These are phyloP conservation scores for Entophlyctis luteolus DNA, from an alignment of 192 early-diverging fungal species.

Conservation along the genomic window DNA sequence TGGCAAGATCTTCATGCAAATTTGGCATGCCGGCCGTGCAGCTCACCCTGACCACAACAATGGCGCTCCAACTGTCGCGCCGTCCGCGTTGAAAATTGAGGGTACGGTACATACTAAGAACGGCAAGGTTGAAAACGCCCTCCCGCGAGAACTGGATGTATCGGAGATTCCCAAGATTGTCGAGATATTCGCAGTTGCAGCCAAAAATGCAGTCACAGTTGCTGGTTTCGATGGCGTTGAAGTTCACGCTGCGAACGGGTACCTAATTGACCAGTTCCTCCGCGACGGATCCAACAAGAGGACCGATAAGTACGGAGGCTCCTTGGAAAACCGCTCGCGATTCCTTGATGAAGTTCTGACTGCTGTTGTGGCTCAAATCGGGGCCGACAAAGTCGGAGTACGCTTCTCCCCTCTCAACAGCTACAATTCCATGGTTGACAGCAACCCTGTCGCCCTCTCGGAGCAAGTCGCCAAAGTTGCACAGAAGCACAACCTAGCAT, in stretches of 20 bases:
- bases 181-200: slow-evolving; percentile 43
- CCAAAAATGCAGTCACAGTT: background rate
- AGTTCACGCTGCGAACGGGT: slow-evolving; percentile 69
- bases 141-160: slow-evolving; percentile 56
- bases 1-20: slow-evolving; percentile 53
- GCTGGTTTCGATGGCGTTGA: slow-evolving; percentile 37
- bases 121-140: background rate
- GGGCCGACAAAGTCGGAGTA: background rate
- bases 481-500: slow-evolving; percentile 24
- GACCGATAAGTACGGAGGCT: slow-evolving; percentile 87
- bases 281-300: slow-evolving; percentile 74
- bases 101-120: background rate
- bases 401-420: background rate
- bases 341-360: background rate
- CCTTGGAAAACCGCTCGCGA: slow-evolving; percentile 72
- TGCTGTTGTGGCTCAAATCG: background rate
- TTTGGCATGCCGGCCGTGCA: slow-evolving; percentile 45
- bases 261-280: slow-evolving; percentile 73
- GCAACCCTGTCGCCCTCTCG: slow-evolving; percentile 15
- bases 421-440: background rate
- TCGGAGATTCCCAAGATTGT: slow-evolving; percentile 63
- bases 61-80: slow-evolving; percentile 30
- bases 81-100: slow-evolving; percentile 27
- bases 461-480: slow-evolving; percentile 26
- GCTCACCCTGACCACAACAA: slow-evolving; percentile 26